Conservation (phyloP, 2,329 filamentous ascomycete genomes). For the Pseudocercospora cruenta region DNA sequence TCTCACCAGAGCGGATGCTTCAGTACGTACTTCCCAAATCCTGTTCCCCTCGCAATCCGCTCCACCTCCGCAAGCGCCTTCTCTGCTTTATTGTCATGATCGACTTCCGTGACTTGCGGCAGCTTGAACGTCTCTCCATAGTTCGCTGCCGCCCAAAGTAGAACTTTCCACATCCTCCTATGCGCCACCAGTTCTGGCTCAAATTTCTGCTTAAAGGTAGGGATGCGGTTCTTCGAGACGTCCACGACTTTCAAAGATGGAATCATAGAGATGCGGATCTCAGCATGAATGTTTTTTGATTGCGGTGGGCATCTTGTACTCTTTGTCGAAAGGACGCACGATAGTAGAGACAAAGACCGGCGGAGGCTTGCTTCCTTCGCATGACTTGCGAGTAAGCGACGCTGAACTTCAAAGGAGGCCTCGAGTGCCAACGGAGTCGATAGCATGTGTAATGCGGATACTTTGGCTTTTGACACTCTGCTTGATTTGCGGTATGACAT, state of each 20-base stretch:
- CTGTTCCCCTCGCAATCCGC: background rate
- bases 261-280: background rate
- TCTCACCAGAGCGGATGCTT: background rate
- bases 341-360: slow-evolving; percentile 1
- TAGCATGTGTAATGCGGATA: background rate
- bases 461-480: background rate
- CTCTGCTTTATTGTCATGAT: background rate
- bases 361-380: background rate
- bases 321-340: slow-evolving; percentile 1
- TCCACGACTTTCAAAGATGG: background rate
- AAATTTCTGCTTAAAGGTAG: background rate
- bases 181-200: background rate
- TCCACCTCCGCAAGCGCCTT: background rate
- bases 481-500: background rate
- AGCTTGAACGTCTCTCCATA: background rate
- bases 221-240: background rate
- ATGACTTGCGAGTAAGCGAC: background rate
- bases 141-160: background rate
- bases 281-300: slow-evolving; percentile 1
- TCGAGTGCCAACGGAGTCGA: slow-evolving; percentile 4
- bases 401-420: background rate
- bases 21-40: slow-evolving; percentile 3
- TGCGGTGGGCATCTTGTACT: background rate
- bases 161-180: background rate
- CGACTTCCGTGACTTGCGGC: background rate